phyloP scores from a whole-genome alignment of 2,329 filamentous ascomycete species.

The Teratosphaeriaceae sp. region DNA sequence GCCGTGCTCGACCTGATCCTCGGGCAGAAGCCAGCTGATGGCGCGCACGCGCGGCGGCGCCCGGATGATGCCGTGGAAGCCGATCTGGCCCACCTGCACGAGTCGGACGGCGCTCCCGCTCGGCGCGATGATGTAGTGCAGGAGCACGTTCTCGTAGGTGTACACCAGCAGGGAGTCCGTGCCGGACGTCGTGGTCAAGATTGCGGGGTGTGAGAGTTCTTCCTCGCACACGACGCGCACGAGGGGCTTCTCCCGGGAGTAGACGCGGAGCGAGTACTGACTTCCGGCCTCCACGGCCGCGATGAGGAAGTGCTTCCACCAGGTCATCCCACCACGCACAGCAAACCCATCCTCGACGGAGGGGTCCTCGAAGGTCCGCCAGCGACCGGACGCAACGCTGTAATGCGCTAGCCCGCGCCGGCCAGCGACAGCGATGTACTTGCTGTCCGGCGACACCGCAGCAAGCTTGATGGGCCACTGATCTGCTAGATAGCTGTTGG shows the following conservation, averaged over 20 bases:
- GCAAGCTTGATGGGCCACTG: slow-evolving; percentile 91
- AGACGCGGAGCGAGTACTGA: slow-evolving; percentile 76
- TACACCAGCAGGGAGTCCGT: slow-evolving; percentile 95
- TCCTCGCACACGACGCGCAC: slow-evolving; percentile 72
- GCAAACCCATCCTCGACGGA: slow-evolving; percentile 83
- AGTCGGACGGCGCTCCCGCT: slow-evolving; percentile 62
- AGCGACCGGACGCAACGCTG: slow-evolving; percentile 85
- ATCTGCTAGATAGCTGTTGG: slow-evolving; percentile 73
- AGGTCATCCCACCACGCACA: slow-evolving; percentile 94
- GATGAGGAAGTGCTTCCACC: slow-evolving; percentile 93
- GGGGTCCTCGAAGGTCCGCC: slow-evolving; percentile 86
- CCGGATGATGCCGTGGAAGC: slow-evolving; percentile 90
- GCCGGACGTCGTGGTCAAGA: slow-evolving; percentile 80
- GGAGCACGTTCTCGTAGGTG: slow-evolving; percentile 91
- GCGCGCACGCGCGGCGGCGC: slow-evolving; percentile 88
- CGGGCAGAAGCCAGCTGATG: slow-evolving; percentile 91
- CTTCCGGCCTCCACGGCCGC: slow-evolving; percentile 83
- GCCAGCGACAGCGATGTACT: slow-evolving; percentile 95
- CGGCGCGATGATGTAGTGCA: slow-evolving; percentile 84
- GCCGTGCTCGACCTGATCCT: slow-evolving; percentile 80
- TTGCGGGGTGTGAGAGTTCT: slow-evolving; percentile 74
- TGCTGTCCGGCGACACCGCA: slow-evolving; percentile 83
- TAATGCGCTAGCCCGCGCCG: slow-evolving; percentile 89
- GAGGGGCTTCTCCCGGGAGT: slow-evolving; percentile 76
- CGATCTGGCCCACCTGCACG: slow-evolving; percentile 94